These are phyloP conservation scores for Aspergillus glaucus DNA, from an alignment of 2,329 filamentous ascomycete genomes.

Conservation along the genomic window DNA sequence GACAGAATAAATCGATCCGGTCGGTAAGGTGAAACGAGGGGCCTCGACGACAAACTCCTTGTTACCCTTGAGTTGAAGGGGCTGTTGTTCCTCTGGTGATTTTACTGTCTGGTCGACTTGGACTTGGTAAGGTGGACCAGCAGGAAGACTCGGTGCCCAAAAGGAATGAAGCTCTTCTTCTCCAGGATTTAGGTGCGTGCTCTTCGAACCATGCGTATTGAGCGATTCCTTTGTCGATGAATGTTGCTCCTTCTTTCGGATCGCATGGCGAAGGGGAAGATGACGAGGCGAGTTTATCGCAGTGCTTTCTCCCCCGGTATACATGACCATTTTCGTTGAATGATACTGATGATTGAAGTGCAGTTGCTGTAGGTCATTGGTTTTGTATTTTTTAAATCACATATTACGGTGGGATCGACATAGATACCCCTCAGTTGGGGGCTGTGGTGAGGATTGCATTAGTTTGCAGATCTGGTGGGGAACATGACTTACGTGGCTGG, in stretches of 20 bases:
- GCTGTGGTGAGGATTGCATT: too few species aligned
- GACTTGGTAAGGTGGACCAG: neutral
- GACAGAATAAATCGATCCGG: slow-evolving; percentile 24
- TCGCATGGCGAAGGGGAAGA: neutral
- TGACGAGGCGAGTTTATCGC: neutral
- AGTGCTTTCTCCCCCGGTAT: neutral
- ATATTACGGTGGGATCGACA: too few species aligned
- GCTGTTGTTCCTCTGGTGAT: neutral
- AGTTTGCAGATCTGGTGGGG: too few species aligned
- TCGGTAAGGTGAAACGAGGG: slow-evolving; percentile 25
- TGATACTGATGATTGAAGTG: too few species aligned
- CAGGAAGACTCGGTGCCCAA: slow-evolving; percentile 1
- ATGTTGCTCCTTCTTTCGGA: neutral
- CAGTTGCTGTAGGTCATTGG: too few species aligned
- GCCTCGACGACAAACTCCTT: slow-evolving; percentile 32
- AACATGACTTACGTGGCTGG: too few species aligned
- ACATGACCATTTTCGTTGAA: neutral
- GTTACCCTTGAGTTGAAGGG: neutral
- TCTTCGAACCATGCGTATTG: neutral
- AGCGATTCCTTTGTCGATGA: neutral
- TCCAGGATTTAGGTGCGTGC: neutral
- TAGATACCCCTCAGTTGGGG: too few species aligned
- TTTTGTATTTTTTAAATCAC: too few species aligned
- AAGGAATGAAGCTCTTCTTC: neutral
- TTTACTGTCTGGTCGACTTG: neutral